Base-by-base conservation (phyloP, 768 basidiomycete genomes). In the Daedaleopsis sinensis region DNA sequence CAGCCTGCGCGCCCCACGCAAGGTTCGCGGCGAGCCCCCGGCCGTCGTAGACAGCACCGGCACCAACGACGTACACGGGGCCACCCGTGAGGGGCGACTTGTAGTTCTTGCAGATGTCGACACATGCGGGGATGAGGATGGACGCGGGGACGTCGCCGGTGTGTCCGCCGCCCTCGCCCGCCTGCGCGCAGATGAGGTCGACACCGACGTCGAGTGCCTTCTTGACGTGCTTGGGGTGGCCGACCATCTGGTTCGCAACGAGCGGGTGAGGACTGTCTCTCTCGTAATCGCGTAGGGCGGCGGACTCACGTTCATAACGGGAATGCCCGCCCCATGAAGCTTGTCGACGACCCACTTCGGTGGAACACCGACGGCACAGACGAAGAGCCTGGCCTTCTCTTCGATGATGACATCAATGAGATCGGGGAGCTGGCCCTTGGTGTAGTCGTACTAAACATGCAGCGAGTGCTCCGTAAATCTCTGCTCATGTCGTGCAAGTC, bases 161-260 rank as follows among this genome's bases (percentile, higher is more conserved):
- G 79, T 84, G 82, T 21, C 74, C 75, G 35, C 94, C 93, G 39
- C 91, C 95, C 76, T 97, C 95, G 24, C 93, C 92, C 2, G 90
- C 94, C 76, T 96, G 94, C 4, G 94, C 94, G 68, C 95, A 97
- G 71, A 98, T 96, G 62, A 98, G 79, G 70, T 98, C 95, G 36
- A 93, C 90, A 38, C 95, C 96, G 38, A 81, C 88, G 3, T 82
- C 91, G 36, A 96, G 82, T 9, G 92, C 92, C 72, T 91, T 92
- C 50, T 78, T 64, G 48, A 91, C 91, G 72, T 94, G 92, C 71
- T 94, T 96, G 13, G 94, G 94, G 70, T 94, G 92, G n/a, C 95
- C 95, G 60, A 96, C 89, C 92, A 94, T 94, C 81, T 84, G 62
- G 12, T 9, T 19, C 9, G 15, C 37, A 35, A n/a, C n/a, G 13